phyloP scores from a whole-genome alignment of 192 early-diverging fungal genomes.

The Obelidium mucronatum region DNA sequence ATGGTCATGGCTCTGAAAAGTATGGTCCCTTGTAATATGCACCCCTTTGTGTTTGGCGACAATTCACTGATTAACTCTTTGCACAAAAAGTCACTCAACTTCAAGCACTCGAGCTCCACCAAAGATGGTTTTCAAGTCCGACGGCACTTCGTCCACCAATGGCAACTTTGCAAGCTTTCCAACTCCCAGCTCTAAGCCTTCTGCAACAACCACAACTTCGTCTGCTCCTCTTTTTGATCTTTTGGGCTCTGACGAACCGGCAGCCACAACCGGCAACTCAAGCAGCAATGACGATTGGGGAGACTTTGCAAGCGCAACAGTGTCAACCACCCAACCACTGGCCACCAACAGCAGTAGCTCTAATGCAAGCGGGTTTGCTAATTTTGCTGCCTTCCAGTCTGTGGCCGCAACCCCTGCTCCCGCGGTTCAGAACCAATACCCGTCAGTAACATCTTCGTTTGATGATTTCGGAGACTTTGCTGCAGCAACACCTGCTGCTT shows the following conservation, averaged over 20 bases:
- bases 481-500: constrained; percentile 47
- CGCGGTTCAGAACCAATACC: not conserved
- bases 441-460: not conserved
- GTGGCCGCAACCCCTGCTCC: not conserved
- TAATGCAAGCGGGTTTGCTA: constrained; percentile 44
- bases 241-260: constrained; percentile 70
- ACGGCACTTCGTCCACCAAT: constrained; percentile 27
- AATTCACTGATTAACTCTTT: no score
- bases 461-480: constrained; percentile 84
- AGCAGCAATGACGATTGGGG: constrained; percentile 67
- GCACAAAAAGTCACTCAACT: no score
- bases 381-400: constrained; percentile 75
- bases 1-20: no score
- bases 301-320: constrained; percentile 66
- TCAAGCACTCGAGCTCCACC: constrained; percentile 19
- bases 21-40: no score
- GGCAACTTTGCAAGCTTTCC: not conserved
- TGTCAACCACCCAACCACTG: constrained; percentile 22
- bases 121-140: constrained; percentile 21
- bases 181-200: constrained; percentile 32
- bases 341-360: not conserved
- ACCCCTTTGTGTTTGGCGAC: no score
- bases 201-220: constrained; percentile 28
- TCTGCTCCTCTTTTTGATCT: constrained; percentile 55
- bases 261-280: not conserved